Evolutionary conservation across 345 rosid species (phyloP).

Genomic region (Arabidopsis thaliana): DNA sequence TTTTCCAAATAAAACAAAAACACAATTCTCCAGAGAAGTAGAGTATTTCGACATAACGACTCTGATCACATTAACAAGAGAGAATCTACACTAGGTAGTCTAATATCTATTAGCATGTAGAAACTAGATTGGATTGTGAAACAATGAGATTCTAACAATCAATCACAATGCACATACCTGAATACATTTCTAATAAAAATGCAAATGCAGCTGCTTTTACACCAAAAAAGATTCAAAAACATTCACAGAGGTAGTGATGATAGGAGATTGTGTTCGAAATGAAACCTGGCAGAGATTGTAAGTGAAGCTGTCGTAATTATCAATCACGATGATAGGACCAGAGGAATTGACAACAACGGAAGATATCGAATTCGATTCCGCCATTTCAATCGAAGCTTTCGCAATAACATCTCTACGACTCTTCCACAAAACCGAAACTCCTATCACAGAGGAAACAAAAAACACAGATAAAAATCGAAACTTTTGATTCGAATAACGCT

Average conservation of each 20-base stretch:
- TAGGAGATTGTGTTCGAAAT: background rate
- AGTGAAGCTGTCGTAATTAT: constrained; percentile 96
- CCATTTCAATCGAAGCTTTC: constrained; percentile 51
- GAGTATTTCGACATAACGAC: background rate
- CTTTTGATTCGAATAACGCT: background rate
- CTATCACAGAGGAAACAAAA: constrained; percentile 42
- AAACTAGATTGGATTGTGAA: constrained; percentile 3
- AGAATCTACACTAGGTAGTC: constrained; percentile 1
- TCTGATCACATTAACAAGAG: constrained; percentile 14
- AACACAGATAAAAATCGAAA: background rate
- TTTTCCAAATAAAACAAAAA: background rate
- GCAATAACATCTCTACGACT: constrained; percentile 46
- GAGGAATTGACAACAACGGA: constrained; percentile 32
- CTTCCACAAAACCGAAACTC: constrained; percentile 48
- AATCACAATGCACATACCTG: background rate
- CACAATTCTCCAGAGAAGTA: no score
- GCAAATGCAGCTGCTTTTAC: background rate
- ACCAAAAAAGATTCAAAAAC: no score
- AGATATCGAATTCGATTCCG: constrained; percentile 47
- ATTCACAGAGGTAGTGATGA: no score
- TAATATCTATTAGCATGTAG: background rate
- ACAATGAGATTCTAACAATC: background rate
- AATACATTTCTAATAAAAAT: background rate
- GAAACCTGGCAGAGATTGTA: constrained; percentile 95
- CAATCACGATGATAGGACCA: constrained; percentile 78